phyloP scores from a whole-genome alignment of 2,329 filamentous ascomycete species.

The Lasiodiplodia gonubiensis region DNA sequence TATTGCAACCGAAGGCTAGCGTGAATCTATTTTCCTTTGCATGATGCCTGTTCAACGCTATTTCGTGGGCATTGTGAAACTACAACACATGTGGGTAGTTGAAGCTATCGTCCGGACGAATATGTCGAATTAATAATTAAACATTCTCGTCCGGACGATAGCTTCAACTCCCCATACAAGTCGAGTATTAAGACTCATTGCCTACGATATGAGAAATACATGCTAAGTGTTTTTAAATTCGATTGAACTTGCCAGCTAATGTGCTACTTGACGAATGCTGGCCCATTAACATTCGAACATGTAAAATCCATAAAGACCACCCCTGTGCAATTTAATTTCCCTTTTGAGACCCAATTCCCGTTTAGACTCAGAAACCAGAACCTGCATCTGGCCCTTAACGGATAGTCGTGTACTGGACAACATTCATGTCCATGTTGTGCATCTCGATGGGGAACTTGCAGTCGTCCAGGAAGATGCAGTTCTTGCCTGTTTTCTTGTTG shows the following conservation, averaged over 20 bases:
- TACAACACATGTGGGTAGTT: no score
- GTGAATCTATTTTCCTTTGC: no score
- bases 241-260: not conserved
- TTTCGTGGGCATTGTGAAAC: no score
- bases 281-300: not conserved
- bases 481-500: slow-evolving; percentile 53
- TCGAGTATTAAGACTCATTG: no score
- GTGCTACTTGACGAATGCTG: not conserved
- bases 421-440: slow-evolving; percentile 63
- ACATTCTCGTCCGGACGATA: no score
- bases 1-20: no score
- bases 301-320: not conserved
- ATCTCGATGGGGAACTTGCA: slow-evolving; percentile 65
- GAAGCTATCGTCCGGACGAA: no score
- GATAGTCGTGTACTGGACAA: slow-evolving; percentile 58
- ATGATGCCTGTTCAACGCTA: no score
- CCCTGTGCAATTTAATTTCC: slow-evolving; percentile 3
- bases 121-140: no score
- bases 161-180: no score
- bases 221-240: not conserved
- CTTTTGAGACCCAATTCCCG: no score
- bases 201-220: not conserved
- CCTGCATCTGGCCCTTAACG: slow-evolving; percentile 31
- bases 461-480: slow-evolving; percentile 62
- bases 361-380: no score